Evolutionary conservation across 345 rosid species (phyloP).

Genomic region (Euphorbia tirucalli): DNA sequence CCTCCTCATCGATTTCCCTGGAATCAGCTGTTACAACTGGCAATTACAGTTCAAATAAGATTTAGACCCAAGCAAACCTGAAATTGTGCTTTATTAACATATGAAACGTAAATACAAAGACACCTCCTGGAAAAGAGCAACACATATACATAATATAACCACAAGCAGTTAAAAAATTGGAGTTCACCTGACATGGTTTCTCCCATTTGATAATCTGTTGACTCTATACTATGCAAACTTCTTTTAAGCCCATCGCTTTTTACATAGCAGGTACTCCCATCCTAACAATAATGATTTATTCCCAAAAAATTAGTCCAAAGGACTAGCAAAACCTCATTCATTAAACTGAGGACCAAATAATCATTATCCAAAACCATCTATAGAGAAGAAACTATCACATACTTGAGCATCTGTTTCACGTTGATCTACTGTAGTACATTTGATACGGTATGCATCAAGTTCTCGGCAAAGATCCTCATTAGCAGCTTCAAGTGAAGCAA

Average conservation of each 20-base stretch:
- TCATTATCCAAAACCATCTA: background rate
- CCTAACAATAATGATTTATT: constrained; percentile 42
- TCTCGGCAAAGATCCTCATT: constrained; percentile 90
- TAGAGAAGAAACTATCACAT: constrained; percentile 30
- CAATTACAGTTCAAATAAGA: constrained; percentile 15
- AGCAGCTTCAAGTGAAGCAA: constrained; percentile 90
- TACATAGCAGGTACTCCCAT: constrained; percentile 56
- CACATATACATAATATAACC: background rate
- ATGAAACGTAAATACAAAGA: no score
- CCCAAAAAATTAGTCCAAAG: background rate
- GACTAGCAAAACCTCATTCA: constrained; percentile 3
- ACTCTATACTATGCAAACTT: constrained; percentile 75
- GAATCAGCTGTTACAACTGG: constrained; percentile 53
- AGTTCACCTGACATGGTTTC: constrained; percentile 64
- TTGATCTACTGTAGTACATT: constrained; percentile 48
- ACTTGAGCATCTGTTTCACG: constrained; percentile 79
- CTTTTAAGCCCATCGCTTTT: constrained; percentile 86
- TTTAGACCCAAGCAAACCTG: background rate
- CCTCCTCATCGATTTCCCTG: constrained; percentile 73
- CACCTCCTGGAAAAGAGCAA: background rate
- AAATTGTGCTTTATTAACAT: no score
- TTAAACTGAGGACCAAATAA: constrained; percentile 5
- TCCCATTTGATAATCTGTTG: constrained; percentile 74
- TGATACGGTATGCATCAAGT: constrained; percentile 80
- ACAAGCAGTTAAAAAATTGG: background rate